phyloP scores from a whole-genome alignment of 306 rosid species.

The Gastrolobium bilobum region DNA sequence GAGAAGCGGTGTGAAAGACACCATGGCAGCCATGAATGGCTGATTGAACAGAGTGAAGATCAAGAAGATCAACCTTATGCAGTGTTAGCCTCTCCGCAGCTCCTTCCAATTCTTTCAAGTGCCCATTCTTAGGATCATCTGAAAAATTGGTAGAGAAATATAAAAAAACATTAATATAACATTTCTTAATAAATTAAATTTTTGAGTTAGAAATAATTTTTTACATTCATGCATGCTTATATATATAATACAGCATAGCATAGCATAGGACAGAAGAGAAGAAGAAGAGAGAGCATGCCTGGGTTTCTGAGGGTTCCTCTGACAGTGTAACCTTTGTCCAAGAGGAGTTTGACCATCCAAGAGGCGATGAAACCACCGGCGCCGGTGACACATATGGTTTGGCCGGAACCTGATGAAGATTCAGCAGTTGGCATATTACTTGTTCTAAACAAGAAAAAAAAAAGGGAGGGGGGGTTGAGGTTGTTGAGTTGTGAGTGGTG shows the following conservation, averaged over 20 bases:
- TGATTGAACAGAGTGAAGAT: conserved; percentile 60
- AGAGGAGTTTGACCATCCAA: conserved; percentile 81
- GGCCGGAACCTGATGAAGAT: conserved; percentile 41
- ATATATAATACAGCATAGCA: too few species aligned
- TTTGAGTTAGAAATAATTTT: neutral
- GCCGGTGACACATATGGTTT: conserved; percentile 88
- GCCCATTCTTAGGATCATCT: conserved; percentile 81
- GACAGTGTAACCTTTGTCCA: conserved; percentile 80
- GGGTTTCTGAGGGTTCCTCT: conserved; percentile 86
- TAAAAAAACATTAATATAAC: too few species aligned
- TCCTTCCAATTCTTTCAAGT: conserved; percentile 83
- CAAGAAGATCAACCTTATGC: conserved; percentile 75
- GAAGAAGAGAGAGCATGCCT: conserved; percentile 46
- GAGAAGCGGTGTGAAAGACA: conserved; percentile 86
- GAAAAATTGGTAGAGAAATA: neutral
- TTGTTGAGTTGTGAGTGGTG: neutral
- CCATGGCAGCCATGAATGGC: conserved; percentile 77
- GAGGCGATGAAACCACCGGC: conserved; percentile 97
- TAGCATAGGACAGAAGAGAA: too few species aligned
- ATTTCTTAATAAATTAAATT: too few species aligned
- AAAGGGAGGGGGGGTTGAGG: neutral
- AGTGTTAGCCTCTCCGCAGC: conserved; percentile 68
- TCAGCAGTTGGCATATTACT: conserved; percentile 60
- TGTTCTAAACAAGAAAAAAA: conserved; percentile 3
- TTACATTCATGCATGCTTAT: conserved; percentile 27